Evolutionary conservation across 345 rosid genomes (phyloP), one percentile per base, ranked within the genome.

Genomic region (Physaria fendleri): DNA sequence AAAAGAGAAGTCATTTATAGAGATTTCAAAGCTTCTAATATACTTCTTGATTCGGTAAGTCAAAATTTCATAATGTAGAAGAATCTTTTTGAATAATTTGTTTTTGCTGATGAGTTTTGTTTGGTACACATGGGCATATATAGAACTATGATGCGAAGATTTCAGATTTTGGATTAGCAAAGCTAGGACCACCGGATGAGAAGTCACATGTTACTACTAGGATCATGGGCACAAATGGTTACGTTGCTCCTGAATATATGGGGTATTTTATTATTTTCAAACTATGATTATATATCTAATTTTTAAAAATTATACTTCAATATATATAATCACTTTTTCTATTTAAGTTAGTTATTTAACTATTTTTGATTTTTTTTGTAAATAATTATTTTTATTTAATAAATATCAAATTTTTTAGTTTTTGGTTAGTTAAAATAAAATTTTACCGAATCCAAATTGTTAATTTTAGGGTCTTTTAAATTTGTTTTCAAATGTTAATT

Each of bases 21-120:
- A 64, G 95, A 88, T 71, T 88, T 91, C 62, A 84, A 85, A 80
- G 84, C 98, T 34, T 81, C 95, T 2, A 88, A 84, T 67, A 84
- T 92, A 50, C 75, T 88, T 66, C 81, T 92, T 17, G 95, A 85
- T 45, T 68, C 43, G 83, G 98, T 92, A 54, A 73, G 86, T 75
- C 45, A 22, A 8, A 40, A 25, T 42, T 43, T 25, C 0, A 13
- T 11, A 27, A 5, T 17, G n/a, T 12, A 16, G 16, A 41, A 17
- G 10, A 16, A 24, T 42, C 39, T n/a, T n/a, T n/a, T n/a, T n/a
- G n/a, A n/a, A 32, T 22, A 8, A 12, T 6, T 24, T 5, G 10
- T 7, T 20, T 58, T 30, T 8, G 23, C 23, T 58, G 4, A 48
- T 47, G 43, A 17, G 16, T 15, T 41, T 43, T 59, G 24, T 23